Evolutionary conservation across 176 grass and related monocot genomes (phyloP), one percentile per base, ranked within the genome.

Genomic region (Alopecurus myosuroides): DNA sequence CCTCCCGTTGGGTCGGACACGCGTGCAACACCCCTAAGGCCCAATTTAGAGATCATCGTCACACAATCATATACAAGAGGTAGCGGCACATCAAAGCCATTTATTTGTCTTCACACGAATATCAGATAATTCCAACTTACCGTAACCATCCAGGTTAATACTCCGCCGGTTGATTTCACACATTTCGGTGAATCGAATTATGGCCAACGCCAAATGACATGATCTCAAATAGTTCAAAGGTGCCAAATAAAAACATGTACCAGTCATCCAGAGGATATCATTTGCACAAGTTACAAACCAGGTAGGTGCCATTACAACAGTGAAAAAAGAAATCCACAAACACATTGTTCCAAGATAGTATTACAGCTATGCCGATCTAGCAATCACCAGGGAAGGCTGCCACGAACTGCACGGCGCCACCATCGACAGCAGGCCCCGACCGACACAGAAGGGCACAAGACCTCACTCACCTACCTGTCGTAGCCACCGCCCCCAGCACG

Each of bases 401-500:
- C 60, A 50, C n/a, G n/a, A n/a, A n/a, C n/a, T n/a, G n/a, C n/a
- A n/a, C n/a, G n/a, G n/a, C n/a, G n/a, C n/a, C n/a, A n/a, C n/a
- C n/a, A n/a, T 58, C 28, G 40, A 52, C 60, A 74, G 29, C 60
- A 2, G 5, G 40, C 28, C 4, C 17, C 60, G 29, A 14, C 17
- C 5, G 58, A 0, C 4, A 49, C 3, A 2, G 11, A 41, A 7
- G 9, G 9, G 13, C 36, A 0, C 26, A 11, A 25, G 8, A 63
- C 23, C 13, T 89, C 25, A 46, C 13, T 89, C 25, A 46, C 12
- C 45, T 70, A 95, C 78, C 93, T 85, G 42, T 69, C 68, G 1
- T 94, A 94, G 80, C 86, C 89, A 68, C 88, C 71, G 1, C 89
- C 92, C 8, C 84, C 80, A 0, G 63, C 53, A 0, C 82, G 90